phyloP scores from a whole-genome alignment of 2,329 filamentous ascomycete species.

The Diatrype stigma region DNA sequence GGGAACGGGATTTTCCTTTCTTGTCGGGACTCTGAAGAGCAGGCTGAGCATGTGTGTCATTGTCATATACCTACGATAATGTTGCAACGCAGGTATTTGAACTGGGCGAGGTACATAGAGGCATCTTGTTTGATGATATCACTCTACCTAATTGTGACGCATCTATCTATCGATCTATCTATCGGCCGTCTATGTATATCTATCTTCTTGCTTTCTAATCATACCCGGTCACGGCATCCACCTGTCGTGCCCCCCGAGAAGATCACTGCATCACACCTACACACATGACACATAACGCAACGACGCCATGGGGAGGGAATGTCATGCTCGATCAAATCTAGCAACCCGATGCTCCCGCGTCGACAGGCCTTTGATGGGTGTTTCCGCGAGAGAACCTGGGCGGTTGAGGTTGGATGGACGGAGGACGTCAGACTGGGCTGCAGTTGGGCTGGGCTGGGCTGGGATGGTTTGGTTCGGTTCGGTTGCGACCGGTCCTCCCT shows the following conservation, averaged over 20 bases:
- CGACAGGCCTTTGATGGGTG: background rate
- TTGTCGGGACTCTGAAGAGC: too few species aligned
- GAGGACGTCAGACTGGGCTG: background rate
- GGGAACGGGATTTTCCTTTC: too few species aligned
- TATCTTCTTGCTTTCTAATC: background rate
- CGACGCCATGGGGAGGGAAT: too few species aligned
- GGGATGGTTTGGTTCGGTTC: too few species aligned
- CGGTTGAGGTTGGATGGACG: too few species aligned
- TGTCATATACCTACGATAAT: background rate
- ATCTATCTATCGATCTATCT: too few species aligned
- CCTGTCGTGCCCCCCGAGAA: background rate
- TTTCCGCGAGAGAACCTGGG: background rate
- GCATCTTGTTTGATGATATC: background rate
- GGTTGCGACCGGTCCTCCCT: too few species aligned
- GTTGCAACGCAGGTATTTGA: background rate
- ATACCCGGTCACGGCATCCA: background rate
- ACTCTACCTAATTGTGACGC: too few species aligned
- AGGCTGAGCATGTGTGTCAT: background rate
- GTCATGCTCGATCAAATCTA: background rate
- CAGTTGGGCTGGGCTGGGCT: background rate
- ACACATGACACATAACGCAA: background rate
- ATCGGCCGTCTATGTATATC: background rate
- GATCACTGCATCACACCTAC: background rate
- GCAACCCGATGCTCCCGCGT: background rate
- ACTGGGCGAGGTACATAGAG: background rate